phyloP scores from a whole-genome alignment of 257 asterid genomes.

The Solanum arcanum region DNA sequence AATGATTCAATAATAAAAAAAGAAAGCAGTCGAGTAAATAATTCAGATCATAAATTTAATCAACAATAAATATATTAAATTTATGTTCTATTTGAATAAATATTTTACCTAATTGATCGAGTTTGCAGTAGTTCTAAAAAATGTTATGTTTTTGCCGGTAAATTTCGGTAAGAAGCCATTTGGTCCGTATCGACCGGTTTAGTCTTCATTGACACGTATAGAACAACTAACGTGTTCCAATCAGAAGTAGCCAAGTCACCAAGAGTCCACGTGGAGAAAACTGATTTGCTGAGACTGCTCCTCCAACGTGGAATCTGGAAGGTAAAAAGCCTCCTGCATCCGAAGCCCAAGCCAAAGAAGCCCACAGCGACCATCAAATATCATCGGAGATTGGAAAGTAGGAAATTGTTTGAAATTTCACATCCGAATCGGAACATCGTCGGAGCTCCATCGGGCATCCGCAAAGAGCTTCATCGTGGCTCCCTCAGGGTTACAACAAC shows the following conservation, averaged over 20 bases:
- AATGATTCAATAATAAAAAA: no score
- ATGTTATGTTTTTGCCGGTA: not conserved
- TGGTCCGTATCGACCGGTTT: not conserved
- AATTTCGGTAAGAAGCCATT: not conserved
- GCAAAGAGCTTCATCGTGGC: slow-evolving; percentile 56
- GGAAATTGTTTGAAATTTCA: not conserved
- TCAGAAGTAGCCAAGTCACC: slow-evolving; percentile 14
- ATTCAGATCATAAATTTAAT: not conserved
- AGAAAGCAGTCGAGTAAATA: not conserved
- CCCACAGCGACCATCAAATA: not conserved
- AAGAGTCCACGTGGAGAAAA: slow-evolving; percentile 17
- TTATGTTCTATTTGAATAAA: no score
- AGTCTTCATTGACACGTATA: not conserved
- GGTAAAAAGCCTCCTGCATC: not conserved
- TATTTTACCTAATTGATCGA: no score
- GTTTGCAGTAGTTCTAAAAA: no score
- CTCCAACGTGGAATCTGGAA: slow-evolving; percentile 10
- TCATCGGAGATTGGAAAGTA: not conserved
- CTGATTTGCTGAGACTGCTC: slow-evolving; percentile 14
- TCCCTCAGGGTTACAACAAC: slow-evolving; percentile 53
- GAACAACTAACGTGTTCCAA: slow-evolving; percentile 1
- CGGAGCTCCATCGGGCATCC: slow-evolving; percentile 56
- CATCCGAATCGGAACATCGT: slow-evolving; percentile 5
- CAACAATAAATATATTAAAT: not conserved
- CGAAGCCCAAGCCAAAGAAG: not conserved